Evolutionary conservation across 371 early-diverging fungal species (phyloP).

Genomic region (Capillidium rhysosporum): DNA sequence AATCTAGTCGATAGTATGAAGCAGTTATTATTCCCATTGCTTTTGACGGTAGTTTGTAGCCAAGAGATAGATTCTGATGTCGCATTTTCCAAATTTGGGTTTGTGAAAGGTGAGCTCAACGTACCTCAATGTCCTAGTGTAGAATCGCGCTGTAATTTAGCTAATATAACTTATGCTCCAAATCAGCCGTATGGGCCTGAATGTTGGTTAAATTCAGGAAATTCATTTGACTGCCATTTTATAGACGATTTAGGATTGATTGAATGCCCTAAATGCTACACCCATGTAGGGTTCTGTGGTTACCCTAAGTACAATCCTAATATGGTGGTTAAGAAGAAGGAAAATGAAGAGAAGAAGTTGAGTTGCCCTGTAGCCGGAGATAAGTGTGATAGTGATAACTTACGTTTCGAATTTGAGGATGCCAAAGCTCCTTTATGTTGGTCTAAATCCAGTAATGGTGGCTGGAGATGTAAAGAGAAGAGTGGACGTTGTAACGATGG

Average conservation of each 20-base stretch:
- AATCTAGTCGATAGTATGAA: no score
- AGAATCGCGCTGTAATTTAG: not conserved
- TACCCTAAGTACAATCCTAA: not conserved
- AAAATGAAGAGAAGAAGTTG: not conserved
- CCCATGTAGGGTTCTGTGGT: not conserved
- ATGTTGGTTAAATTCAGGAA: not conserved
- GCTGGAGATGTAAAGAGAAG: no score
- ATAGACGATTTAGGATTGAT: not conserved
- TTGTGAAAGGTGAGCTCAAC: no score
- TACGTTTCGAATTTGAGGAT: no score
- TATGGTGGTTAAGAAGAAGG: not conserved
- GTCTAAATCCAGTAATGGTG: not conserved
- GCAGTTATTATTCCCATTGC: no score
- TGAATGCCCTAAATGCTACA: not conserved
- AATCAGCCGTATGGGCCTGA: not conserved
- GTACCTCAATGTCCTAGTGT: not conserved
- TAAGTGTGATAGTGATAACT: not conserved
- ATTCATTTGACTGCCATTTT: not conserved
- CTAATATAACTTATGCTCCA: not conserved
- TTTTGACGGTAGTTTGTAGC: slow-evolving; percentile 19
- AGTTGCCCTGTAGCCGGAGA: not conserved
- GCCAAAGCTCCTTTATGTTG: not conserved
- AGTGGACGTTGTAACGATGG: not conserved
- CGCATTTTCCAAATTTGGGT: no score
- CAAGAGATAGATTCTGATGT: slow-evolving; percentile 15